Base-by-base conservation (phyloP, 129 eudicot species). In the Tagetes erecta region DNA sequence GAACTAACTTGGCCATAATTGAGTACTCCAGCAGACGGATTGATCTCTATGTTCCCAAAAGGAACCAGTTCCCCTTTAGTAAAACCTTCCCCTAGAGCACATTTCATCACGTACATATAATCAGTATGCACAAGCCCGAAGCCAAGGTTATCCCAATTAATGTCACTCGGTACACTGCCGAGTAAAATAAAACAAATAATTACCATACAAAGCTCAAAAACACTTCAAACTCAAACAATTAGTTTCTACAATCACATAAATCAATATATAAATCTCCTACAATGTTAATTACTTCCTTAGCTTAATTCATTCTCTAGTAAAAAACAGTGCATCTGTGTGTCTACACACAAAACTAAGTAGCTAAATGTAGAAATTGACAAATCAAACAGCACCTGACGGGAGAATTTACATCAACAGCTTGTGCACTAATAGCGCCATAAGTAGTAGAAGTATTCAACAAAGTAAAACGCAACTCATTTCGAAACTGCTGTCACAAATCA, bases 71-170 rank as follows among this genome's bases (percentile, higher is more conserved):
- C 91, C 46, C 97, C 97, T 33, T 85, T 75, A 14, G 85, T 64
- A 74, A 92, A 92, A 7, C 44, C 68, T 62, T 81, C 88, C 1
- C 91, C 97, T 55, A 65, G 83, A 51, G 96, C 51, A 75, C 96
- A 92, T 73, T 87, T 92, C 86, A 78, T 80, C 60, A 71, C 62
- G 53, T 87, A 92, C 97, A 92, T 92, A 78, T 78, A 87, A 84
- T 92, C 97, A 4, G 97, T 87, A 64, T 85, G 79, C 71, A 78
- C 78, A 41, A 87, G 65, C 75, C 89, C 87, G 57, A 92, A 92
- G 52, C 97, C 97, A 36, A 92, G 86, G 67, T 82, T 89, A 72
- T 92, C 97, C 97, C 97, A 92, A 44, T 89, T 83, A 34, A 92
- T 59, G 59, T 89, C 92, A 51, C 72, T 52, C 33, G 81, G 46